Base-by-base conservation (phyloP, 2,329 filamentous ascomycete genomes). In the Colletotrichum musae region DNA sequence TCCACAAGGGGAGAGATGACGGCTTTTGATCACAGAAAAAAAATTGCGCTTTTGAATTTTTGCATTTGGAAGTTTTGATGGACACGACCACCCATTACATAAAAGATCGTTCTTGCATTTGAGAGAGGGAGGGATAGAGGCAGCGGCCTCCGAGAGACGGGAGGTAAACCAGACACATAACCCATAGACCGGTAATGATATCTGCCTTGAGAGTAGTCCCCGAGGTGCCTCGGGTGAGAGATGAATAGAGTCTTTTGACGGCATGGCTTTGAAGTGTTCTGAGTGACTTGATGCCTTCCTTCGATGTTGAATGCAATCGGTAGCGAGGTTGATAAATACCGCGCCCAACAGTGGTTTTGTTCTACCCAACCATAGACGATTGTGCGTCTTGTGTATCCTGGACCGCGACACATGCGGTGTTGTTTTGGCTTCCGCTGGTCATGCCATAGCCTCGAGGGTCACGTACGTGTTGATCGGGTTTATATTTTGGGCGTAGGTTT, bases 1-100 rank as follows among this genome's bases (percentile, higher is more conserved):
- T 58, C 54, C 39, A 58, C 24, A 57, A 7, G 36, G 54, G 52
- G 32, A 39, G 47, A n/a, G 47, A 18, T 18, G 9, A 12, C 21
- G 16, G 16, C 9, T 21, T 50, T 24, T 24, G 16, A 50, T 50
- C 47, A 36, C 16, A 54, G 36, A 28, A 9, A 45, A 58, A 45
- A 24, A 50, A 50, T 50, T 36, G 32, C 32, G 32, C n/a, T 50
- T n/a, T 50, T 50, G 47, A 12, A 5, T 26, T 50, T 18, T 18
- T 50, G 45, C 16, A n/a, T 47, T 18, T 4, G 45, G 45, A 24
- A 15, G 41, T 43, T 43, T 43, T 43, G 41, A 43, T 43, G 41
- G 41, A 43, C 16, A 43, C 16, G 41, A 43, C 41, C 13, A 15
- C 41, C 5, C 41, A 36, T 36, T 36, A 9, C 41, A 43, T 15